Conservation (phyloP, 2,329 filamentous ascomycete species). For the Phialophora macrospora region DNA sequence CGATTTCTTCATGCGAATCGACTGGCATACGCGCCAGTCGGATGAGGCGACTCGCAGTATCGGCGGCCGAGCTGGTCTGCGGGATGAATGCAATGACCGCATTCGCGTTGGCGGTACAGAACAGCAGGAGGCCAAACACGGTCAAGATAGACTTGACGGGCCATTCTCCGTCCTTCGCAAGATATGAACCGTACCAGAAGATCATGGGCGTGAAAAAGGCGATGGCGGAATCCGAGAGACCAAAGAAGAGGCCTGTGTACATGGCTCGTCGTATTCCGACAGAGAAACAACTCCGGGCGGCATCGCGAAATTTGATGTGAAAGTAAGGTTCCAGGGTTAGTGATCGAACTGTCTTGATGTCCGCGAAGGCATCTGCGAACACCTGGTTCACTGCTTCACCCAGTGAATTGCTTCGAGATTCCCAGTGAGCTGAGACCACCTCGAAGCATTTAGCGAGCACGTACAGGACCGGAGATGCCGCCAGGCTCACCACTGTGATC, state of each 20-base stretch:
- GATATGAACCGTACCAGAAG: slow-evolving; percentile 77
- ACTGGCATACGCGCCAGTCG: slow-evolving; percentile 61
- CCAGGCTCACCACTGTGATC: slow-evolving; percentile 75
- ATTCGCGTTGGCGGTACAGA: slow-evolving; percentile 75
- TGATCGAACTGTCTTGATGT: slow-evolving; percentile 77
- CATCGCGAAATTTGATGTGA: slow-evolving; percentile 62
- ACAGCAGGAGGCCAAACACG: slow-evolving; percentile 81
- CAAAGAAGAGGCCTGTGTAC: slow-evolving; percentile 73
- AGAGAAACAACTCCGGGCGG: slow-evolving; percentile 58
- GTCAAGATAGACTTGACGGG: slow-evolving; percentile 67
- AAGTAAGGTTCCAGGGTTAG: slow-evolving; percentile 77
- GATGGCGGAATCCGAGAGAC: slow-evolving; percentile 74
- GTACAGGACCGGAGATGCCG: slow-evolving; percentile 70
- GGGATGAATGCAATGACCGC: slow-evolving; percentile 75
- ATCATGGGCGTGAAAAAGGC: slow-evolving; percentile 76
- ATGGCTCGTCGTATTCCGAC: slow-evolving; percentile 69
- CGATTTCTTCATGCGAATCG: slow-evolving; percentile 63
- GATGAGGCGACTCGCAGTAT: slow-evolving; percentile 74
- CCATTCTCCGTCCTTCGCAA: slow-evolving; percentile 60
- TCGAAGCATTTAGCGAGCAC: slow-evolving; percentile 69
- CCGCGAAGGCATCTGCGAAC: slow-evolving; percentile 75
- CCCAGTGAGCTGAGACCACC: slow-evolving; percentile 71
- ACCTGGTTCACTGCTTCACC: slow-evolving; percentile 65
- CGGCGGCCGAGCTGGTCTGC: slow-evolving; percentile 75
- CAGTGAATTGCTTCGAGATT: slow-evolving; percentile 68